A percentile compares a stretch with the other conserved stretches of the same genome.
These are phyloP conservation scores for Coprinellus micaceus DNA, from an alignment of 768 basidiomycete genomes.

Conservation along the genomic window DNA sequence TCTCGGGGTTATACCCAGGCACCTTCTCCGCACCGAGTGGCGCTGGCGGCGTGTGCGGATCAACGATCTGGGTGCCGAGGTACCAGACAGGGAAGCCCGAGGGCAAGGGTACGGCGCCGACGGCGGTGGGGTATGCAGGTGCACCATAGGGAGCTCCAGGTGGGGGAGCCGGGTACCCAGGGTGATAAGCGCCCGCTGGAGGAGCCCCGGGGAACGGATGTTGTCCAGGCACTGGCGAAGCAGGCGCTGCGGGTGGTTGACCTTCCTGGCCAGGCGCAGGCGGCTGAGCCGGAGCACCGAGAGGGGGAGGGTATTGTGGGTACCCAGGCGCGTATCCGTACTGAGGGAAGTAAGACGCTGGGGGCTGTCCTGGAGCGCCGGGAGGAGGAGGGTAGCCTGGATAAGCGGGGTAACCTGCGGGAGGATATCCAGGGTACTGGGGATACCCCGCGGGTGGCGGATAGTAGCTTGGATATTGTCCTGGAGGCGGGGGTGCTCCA, in stretches of 20 bases:
- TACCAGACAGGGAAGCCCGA: slow-evolving; percentile 20
- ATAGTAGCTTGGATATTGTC: background rate
- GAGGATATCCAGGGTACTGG: background rate
- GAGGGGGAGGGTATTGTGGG: background rate
- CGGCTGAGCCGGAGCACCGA: background rate
- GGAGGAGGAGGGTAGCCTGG: background rate
- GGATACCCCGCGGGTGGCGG: background rate
- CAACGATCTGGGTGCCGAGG: slow-evolving; percentile 26
- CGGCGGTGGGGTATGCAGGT: background rate
- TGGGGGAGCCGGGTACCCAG: background rate
- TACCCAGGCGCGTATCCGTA: background rate
- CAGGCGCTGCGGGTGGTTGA: background rate
- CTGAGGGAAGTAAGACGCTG: background rate
- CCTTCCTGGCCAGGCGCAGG: background rate
- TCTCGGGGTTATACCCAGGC: slow-evolving; percentile 30
- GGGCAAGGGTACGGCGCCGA: background rate
- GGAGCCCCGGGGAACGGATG: background rate
- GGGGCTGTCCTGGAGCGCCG: background rate
- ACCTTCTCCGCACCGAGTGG: slow-evolving; percentile 23
- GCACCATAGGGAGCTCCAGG: background rate
- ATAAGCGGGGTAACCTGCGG: background rate
- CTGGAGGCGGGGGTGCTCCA: background rate
- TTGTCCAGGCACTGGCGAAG: background rate
- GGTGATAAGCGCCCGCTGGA: background rate
- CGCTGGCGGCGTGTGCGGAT: slow-evolving; percentile 24